These are phyloP conservation scores for Chlamydomonas schloesseri DNA, from an alignment of 139 green algal species.

Conservation along the genomic window DNA sequence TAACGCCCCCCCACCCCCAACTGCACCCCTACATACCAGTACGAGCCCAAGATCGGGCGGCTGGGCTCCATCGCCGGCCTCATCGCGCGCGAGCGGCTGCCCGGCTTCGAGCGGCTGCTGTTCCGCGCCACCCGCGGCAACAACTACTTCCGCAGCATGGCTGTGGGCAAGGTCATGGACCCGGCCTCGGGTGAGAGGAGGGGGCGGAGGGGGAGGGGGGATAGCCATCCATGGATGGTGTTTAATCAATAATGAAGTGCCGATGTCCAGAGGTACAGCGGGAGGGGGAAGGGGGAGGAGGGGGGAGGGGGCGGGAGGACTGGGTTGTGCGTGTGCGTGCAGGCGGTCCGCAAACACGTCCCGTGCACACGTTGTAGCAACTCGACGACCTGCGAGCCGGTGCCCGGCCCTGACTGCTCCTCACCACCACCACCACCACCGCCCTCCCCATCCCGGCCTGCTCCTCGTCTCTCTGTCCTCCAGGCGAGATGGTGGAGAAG, in stretches of 20 bases:
- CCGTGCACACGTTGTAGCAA: too few species aligned
- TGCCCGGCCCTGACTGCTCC: too few species aligned
- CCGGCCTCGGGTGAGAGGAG: slow-evolving; percentile 62
- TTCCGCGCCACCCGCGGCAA: slow-evolving; percentile 99
- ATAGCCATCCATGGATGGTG: too few species aligned
- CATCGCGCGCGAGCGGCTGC: slow-evolving; percentile 85
- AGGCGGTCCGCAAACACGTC: too few species aligned
- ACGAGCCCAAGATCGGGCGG: slow-evolving; percentile 76
- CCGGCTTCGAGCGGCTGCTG: slow-evolving; percentile 94
- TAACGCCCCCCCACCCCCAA: background rate
- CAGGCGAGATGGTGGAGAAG: slow-evolving; percentile 91
- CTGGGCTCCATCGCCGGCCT: slow-evolving; percentile 94
- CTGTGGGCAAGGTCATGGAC: slow-evolving; percentile 79
- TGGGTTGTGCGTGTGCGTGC: too few species aligned
- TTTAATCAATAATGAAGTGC: too few species aligned
- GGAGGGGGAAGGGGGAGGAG: background rate
- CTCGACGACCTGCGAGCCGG: too few species aligned
- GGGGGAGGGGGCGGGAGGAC: background rate
- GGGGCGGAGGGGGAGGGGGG: slow-evolving; percentile 25
- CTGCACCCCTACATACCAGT: background rate
- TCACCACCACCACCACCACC: too few species aligned
- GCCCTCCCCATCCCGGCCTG: background rate
- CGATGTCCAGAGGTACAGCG: too few species aligned
- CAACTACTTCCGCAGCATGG: slow-evolving; percentile 92
- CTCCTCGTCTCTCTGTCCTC: slow-evolving; percentile 61